A percentile compares a stretch with the other conserved stretches of the same genome.
Conservation (phyloP, 805 yeast genomes). For the Kodamaea neixiangensis region DNA sequence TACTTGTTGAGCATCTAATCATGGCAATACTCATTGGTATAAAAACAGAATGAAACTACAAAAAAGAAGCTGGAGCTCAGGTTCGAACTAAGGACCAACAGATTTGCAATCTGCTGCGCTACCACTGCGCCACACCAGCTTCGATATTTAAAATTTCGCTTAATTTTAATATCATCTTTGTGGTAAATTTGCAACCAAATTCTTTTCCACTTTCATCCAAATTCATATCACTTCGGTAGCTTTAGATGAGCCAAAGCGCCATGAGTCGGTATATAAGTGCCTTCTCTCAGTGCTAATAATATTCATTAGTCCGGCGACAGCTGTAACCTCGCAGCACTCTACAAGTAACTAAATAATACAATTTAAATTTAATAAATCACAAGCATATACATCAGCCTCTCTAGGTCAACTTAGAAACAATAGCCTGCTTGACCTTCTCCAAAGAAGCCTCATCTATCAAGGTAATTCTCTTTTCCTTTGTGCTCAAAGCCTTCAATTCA, state of each 20-base stretch:
- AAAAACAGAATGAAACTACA: conserved; percentile 17
- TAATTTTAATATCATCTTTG: background rate
- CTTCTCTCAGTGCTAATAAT: too few relatives aligned
- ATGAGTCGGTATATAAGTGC: too few relatives aligned
- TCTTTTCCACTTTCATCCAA: background rate
- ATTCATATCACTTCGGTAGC: too few relatives aligned
- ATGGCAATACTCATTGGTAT: background rate
- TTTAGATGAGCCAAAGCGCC: too few relatives aligned
- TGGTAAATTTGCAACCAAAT: background rate
- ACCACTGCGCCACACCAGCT: conserved; percentile 93
- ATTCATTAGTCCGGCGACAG: too few relatives aligned
- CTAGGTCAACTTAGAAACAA: conserved; percentile 61
- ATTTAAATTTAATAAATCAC: too few relatives aligned
- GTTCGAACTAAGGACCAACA: conserved; percentile 97
- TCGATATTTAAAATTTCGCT: background rate
- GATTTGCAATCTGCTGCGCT: conserved; percentile 99
- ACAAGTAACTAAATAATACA: background rate
- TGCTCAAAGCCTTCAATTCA: conserved; percentile 72
- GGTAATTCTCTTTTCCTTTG: conserved; percentile 72
- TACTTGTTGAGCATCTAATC: too few relatives aligned
- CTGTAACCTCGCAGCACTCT: too few relatives aligned
- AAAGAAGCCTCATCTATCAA: conserved; percentile 71
- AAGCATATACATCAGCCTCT: background rate
- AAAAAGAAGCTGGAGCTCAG: conserved; percentile 80
- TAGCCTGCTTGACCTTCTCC: conserved; percentile 71